These are phyloP conservation scores for Sporothrix globosa DNA, from an alignment of 2,329 filamentous ascomycete species.

Conservation along the genomic window DNA sequence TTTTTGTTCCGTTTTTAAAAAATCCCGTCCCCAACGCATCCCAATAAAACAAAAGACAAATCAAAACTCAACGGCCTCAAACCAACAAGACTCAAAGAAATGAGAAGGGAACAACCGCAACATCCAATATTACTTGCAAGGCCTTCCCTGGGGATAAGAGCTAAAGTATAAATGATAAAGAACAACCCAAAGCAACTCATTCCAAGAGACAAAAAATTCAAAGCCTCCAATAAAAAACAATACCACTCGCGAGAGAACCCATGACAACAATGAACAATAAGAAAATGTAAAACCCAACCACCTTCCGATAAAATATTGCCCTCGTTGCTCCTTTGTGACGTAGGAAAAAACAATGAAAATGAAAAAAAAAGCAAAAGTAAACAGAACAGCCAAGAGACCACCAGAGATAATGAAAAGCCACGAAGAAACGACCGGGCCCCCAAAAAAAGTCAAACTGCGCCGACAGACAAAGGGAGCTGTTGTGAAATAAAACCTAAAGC, in stretches of 20 bases:
- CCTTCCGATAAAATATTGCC: constrained; percentile 15
- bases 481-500: constrained; percentile 4
- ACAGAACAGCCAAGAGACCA: neutral
- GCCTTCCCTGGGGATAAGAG: neutral
- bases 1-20: constrained; percentile 7
- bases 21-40: constrained; percentile 3
- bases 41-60: neutral
- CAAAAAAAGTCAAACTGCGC: constrained; percentile 17
- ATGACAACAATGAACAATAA: neutral
- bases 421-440: constrained; percentile 1
- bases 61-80: neutral
- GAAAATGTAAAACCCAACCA: constrained; percentile 26
- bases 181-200: neutral
- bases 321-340: constrained; percentile 26
- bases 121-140: constrained; percentile 21
- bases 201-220: neutral
- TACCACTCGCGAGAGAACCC: constrained; percentile 16
- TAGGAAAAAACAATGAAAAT: neutral
- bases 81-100: neutral
- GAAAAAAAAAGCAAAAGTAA: neutral
- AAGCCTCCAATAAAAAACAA: neutral
- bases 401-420: constrained; percentile 2
- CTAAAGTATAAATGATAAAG: neutral
- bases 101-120: neutral
- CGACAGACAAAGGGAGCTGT: constrained; percentile 11